Conservation (phyloP, 192 early-diverging fungal genomes). For the Pilaira anomala region DNA sequence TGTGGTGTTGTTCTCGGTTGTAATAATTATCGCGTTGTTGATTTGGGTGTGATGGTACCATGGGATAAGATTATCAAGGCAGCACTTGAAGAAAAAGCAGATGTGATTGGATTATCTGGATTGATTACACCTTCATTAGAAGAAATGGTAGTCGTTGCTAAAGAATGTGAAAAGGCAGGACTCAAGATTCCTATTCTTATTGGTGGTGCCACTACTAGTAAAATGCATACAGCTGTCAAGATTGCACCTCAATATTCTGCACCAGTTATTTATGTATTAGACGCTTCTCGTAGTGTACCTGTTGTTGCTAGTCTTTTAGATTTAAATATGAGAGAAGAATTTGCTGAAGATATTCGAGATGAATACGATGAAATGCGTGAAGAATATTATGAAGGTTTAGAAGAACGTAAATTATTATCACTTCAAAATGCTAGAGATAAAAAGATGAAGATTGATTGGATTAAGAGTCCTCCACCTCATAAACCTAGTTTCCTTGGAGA, state of each 20-base stretch:
- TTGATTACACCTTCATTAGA: conserved; percentile 94
- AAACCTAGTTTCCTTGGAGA: conserved; percentile 85
- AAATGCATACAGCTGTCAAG: conserved; percentile 96
- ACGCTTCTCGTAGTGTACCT: conserved; percentile 89
- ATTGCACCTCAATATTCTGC: conserved; percentile 83
- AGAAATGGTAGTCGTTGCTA: conserved; percentile 96
- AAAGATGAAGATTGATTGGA: conserved; percentile 70
- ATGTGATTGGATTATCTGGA: conserved; percentile 91
- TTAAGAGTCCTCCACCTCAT: conserved; percentile 56
- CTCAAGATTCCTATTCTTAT: conserved; percentile 89
- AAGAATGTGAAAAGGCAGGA: conserved; percentile 85
- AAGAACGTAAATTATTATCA: conserved; percentile 76
- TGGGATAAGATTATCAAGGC: conserved; percentile 90
- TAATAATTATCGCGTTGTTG: conserved; percentile 95
- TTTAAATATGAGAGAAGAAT: conserved; percentile 74
- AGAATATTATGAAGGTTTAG: conserved; percentile 90
- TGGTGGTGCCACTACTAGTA: conserved; percentile 93
- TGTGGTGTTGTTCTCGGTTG: conserved; percentile 94
- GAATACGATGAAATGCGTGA: conserved; percentile 94
- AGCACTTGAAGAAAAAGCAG: conserved; percentile 85
- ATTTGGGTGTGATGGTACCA: conserved; percentile 94
- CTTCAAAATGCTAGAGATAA: conserved; percentile 69
- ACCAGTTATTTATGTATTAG: conserved; percentile 84
- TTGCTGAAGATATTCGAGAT: conserved; percentile 82
- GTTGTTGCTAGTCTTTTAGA: conserved; percentile 87